Conservation (phyloP, 228 moss, liverwort and hornwort species). For the Sphagnum fallax region DNA sequence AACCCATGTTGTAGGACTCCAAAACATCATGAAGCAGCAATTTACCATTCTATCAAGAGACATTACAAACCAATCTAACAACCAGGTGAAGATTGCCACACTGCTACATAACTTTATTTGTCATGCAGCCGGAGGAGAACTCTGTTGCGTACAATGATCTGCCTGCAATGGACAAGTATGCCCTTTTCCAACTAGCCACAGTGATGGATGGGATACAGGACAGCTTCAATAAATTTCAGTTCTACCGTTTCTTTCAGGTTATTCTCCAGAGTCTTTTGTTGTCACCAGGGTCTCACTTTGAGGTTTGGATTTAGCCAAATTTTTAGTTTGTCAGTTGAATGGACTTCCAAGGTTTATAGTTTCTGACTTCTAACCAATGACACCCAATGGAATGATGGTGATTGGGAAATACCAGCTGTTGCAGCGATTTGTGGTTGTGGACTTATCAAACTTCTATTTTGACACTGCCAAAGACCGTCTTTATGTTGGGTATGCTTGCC, state of each 20-base stretch:
- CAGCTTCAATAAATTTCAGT: conserved; percentile 82
- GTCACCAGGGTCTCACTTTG: too few species aligned
- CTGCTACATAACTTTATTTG: too few species aligned
- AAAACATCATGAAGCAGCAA: too few species aligned
- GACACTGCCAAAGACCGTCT: conserved; percentile 97
- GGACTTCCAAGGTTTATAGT: too few species aligned
- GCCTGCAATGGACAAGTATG: conserved; percentile 79
- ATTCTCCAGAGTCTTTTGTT: background rate
- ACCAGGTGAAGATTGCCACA: too few species aligned
- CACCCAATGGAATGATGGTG: background rate
- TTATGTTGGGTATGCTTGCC: conserved; percentile 70
- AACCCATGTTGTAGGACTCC: too few species aligned
- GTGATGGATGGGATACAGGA: conserved; percentile 70
- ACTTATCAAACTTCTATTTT: conserved; percentile 91
- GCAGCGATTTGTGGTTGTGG: conserved; percentile 84
- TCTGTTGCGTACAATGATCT: conserved; percentile 62
- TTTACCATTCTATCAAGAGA: too few species aligned
- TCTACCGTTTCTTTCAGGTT: conserved; percentile 95
- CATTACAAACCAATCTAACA: too few species aligned
- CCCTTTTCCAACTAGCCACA: conserved; percentile 70
- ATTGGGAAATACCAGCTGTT: conserved; percentile 46
- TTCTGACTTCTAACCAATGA: too few species aligned
- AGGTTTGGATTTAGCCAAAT: too few species aligned
- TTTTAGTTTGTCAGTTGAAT: too few species aligned
- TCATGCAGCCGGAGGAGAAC: conserved; percentile 50